Percentiles rank a stretch among this genome's conserved stretches.
These are phyloP conservation scores for Microbotryum violaceum DNA, from an alignment of 1,284 basidiomycete species.

Conservation along the genomic window DNA sequence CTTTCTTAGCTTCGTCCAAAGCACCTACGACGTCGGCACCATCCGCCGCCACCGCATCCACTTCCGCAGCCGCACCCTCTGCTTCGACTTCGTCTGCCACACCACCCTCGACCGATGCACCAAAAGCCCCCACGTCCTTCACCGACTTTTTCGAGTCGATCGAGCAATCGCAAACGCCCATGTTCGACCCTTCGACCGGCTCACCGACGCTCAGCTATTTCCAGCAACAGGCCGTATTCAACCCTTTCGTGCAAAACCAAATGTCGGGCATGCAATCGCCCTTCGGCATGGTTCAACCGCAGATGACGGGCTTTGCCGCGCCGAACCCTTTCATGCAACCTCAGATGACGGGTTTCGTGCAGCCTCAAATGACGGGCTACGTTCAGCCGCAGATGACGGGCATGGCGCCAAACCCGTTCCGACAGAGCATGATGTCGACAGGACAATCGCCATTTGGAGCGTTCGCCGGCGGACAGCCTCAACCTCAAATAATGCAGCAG, in stretches of 20 bases:
- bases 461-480: background rate
- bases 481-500: slow-evolving; percentile 10
- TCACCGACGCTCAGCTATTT: slow-evolving; percentile 50
- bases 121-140: slow-evolving; percentile 47
- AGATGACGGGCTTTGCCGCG: slow-evolving; percentile 26
- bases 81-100: background rate
- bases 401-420: slow-evolving; percentile 35
- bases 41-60: slow-evolving; percentile 13
- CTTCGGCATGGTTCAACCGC: slow-evolving; percentile 15
- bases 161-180: slow-evolving; percentile 68
- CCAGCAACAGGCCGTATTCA: slow-evolving; percentile 58
- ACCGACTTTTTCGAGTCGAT: slow-evolving; percentile 89
- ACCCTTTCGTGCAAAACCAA: slow-evolving; percentile 65
- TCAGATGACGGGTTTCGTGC: slow-evolving; percentile 34
- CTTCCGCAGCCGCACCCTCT: slow-evolving; percentile 12
- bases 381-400: slow-evolving; percentile 67
- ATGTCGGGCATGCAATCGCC: slow-evolving; percentile 27
- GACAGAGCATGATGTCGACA: slow-evolving; percentile 18
- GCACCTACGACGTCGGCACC: slow-evolving; percentile 14
- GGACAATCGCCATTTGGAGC: slow-evolving; percentile 2
- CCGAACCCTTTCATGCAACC: slow-evolving; percentile 28
- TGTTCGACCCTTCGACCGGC: slow-evolving; percentile 52
- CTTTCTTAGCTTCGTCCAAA: background rate
- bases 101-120: slow-evolving; percentile 29
- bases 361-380: slow-evolving; percentile 39